Base-by-base conservation (phyloP, 1,139 yeast species). In the Diutina ranongensis region DNA sequence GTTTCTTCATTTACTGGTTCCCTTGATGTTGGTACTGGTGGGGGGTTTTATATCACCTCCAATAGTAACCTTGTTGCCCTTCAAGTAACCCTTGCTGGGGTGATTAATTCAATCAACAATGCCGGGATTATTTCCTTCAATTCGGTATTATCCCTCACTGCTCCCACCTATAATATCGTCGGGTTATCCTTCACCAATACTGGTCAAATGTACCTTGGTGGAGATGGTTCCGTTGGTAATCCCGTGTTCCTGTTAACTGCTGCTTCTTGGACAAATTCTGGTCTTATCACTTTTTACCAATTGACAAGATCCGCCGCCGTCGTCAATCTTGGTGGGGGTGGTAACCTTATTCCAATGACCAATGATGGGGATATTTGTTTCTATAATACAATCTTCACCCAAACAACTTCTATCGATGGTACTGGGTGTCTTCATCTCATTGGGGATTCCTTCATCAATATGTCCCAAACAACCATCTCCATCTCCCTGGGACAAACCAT, bases 321-420 rank as follows among this genome's bases (percentile, higher is more conserved):
- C 19, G 42, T 38, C 21, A 16, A 10, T 25, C 42, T 38, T 25
- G 42, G 42, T 15, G 19, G 20, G 4, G 36, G 36, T 3, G 20
- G 19, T 18, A 20, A 31, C 3, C 20, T 25, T 16, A 28, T 15
- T 3, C 10, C n/a, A 15, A 21, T 38, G 42, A 38, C 28, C 20
- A 38, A 38, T 27, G 25, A 38, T 20, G 42, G 42, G n/a, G 42
- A 38, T 25, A 38, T 38, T 15, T 38, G 42, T 25, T 25, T 38
- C 33, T 38, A 38, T 20, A 38, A 38, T 25, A n/a, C 15, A 3
- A 15, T 38, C n/a, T 38, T 25, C 19, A 16, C 16, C 19, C 42
- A 38, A 25, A 38, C 42, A 3, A 38, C 42, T 20, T 10, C 32
- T 15, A 38, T 38, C 15, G 25, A 21, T 22, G 42, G 42, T 22